Evolutionary conservation across 164 flowering plant species (phyloP), one percentile per base, ranked within the genome.

Genomic region (Vitis amurensis): DNA sequence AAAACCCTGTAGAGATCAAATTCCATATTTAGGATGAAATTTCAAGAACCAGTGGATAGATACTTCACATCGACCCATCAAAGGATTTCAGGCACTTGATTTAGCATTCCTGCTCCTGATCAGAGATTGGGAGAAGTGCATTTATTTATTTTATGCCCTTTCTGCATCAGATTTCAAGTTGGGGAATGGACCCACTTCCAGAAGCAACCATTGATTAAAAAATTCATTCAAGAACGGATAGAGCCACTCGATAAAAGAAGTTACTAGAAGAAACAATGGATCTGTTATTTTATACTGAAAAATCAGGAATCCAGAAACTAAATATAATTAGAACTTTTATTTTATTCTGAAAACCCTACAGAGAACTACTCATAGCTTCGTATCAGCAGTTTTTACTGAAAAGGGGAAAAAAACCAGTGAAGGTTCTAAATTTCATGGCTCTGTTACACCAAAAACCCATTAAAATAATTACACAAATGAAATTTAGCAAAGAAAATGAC

Each of bases 1-100:
- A 72, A 89, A 89, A 0, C 93, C 93, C 93, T 89, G 84, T 74
- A 78, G 29, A 29, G 56, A 62, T 19, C 23, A 56, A 70, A 17
- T 61, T 61, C 13, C 60, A n/a, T n/a, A 9, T 0, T 49, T 12
- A 59, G 30, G 50, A 47, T 48, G 11, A 9, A 23, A 11, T 49
- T 29, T 17, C 37, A 49, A 9, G 13, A 63, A 63, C 47, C 16
- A 56, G 17, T 59, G 37, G 16, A 60, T 13, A 17, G 37, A 13
- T 56, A 7, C 11, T 23, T 7, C 19, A 23, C 16, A 53, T 13
- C 7, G 11, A 14, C n/a, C 55, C 61, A 27, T 16, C 27, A 1
- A 23, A 23, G 29, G 61, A 27, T 27, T 59, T 59, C 37, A 59
- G 37, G 29, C 3, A 9, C 44, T 29, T 17, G 27, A 59, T 59